Conservation (phyloP, 2,329 filamentous ascomycete species). For the Zymoseptoria ardabiliae region DNA sequence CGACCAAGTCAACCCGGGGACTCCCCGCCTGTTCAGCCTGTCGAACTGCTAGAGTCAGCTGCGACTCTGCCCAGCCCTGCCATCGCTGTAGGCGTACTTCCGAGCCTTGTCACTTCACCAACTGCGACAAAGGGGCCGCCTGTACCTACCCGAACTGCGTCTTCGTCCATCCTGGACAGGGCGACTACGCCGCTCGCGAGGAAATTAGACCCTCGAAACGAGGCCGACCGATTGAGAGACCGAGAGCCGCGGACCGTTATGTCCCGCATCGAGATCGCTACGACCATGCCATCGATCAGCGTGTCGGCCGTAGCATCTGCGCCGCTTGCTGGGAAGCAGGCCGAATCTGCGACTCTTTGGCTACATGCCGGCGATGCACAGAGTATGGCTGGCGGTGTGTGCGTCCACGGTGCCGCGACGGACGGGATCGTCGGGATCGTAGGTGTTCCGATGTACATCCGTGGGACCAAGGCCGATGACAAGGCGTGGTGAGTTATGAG, state of each 20-base stretch:
- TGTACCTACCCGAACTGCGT: too few species aligned
- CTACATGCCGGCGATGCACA: not conserved
- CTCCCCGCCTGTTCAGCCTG: too few species aligned
- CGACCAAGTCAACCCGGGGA: too few species aligned
- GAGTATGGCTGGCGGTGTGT: not conserved
- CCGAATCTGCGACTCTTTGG: not conserved
- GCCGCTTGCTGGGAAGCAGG: not conserved
- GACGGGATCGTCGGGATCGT: not conserved
- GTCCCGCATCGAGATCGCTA: not conserved
- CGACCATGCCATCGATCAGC: not conserved
- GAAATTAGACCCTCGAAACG: not conserved
- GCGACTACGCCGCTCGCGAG: too few species aligned
- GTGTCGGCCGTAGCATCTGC: not conserved
- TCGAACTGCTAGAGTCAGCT: too few species aligned
- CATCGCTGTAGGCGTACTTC: too few species aligned
- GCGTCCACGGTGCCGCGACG: not conserved
- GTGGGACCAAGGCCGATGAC: not conserved
- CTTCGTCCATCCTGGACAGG: too few species aligned
- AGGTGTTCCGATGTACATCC: not conserved
- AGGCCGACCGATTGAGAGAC: not conserved
- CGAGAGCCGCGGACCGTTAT: not conserved
- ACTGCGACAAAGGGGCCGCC: too few species aligned
- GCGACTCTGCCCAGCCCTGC: too few species aligned
- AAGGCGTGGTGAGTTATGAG: not conserved
- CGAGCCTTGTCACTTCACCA: too few species aligned